Conservation (phyloP, 495 filamentous ascomycete species). For the Xeromyces bisporus region DNA sequence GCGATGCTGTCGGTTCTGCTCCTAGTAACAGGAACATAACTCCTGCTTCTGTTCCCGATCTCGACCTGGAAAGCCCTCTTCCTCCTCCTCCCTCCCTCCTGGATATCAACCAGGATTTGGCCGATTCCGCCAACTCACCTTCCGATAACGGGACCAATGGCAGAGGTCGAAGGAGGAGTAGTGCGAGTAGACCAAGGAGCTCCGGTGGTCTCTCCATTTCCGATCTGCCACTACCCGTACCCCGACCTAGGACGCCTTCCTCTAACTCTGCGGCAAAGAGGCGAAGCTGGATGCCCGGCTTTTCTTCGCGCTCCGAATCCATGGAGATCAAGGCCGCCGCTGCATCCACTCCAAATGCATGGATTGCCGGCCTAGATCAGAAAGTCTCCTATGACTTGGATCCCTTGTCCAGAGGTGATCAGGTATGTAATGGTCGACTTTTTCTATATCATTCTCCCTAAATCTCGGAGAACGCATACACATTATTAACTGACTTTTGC, state of each 20-base stretch:
- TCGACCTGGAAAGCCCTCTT: conserved; percentile 20
- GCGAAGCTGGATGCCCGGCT: conserved; percentile 39
- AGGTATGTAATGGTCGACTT: no score
- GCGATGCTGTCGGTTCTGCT: conserved; percentile 13
- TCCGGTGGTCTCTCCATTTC: conserved; percentile 23
- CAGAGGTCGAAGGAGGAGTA: conserved; percentile 22
- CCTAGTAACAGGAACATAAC: conserved; percentile 11
- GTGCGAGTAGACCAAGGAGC: conserved; percentile 18
- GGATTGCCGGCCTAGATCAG: conserved; percentile 41
- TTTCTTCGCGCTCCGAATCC: conserved; percentile 23
- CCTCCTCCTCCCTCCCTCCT: conserved; percentile 29
- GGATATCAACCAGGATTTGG: conserved; percentile 26
- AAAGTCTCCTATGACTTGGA: conserved; percentile 45
- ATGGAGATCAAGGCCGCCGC: conserved; percentile 11
- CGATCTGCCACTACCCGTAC: conserved; percentile 15
- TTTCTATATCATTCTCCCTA: no score
- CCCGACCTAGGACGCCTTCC: conserved; percentile 22
- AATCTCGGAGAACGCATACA: no score
- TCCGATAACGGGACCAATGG: conserved; percentile 22
- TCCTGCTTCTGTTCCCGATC: conserved; percentile 11
- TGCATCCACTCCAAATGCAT: conserved; percentile 29
- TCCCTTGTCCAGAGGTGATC: conserved; percentile 40
- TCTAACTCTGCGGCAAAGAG: conserved; percentile 19
- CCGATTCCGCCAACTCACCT: conserved; percentile 16
- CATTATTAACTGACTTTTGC: no score